Evolutionary conservation across 108 stramenopile species (phyloP), one percentile per base, ranked within the genome.

Genomic region (Cyclostephanos tholiformis): DNA sequence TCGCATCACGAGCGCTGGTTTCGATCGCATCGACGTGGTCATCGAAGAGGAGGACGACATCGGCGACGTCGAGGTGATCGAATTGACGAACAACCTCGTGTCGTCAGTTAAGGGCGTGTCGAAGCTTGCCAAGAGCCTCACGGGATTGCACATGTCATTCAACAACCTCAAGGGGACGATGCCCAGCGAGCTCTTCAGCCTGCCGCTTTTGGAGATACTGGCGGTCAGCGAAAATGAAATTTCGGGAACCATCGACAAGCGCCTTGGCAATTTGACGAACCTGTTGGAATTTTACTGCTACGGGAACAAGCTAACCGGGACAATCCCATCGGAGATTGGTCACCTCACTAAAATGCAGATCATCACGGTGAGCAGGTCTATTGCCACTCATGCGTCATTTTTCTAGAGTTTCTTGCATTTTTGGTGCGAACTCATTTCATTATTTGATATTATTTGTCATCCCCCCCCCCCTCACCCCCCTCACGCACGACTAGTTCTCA

Each of bases 261-360:
- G 65, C 11, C 36, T 86, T 30, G 86, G 84, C 11, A 52, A 25
- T 2, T 68, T 82, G 26, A 43, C 63, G 43, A 71, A 71, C n/a
- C 67, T 91, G 44, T 53, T 50, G 17, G 77, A 82, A 35, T 72
- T 91, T 17, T 81, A 89, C 62, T 75, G 88, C 50, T 84, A 85
- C 50, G 82, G 79, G 12, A 91, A 91, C 65, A 35, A 58, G 19
- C 30, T 91, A 23, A 74, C 51, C 13, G 89, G 89, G 6, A 49
- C 65, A 2, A 85, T 91, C 36, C 86, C 87, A 17, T 36, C 67
- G 7, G 79, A 68, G 52, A 68, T 86, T 48, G 86, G 86, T 0
- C 27, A 58, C 9, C 71, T 82, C 17, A 46, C 55, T 39, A 86
- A 84, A 43, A 79, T 90, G 58, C 66, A 83, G 67, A 69, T 84